Evolutionary conservation across 2,329 filamentous ascomycete species (phyloP), one percentile per base, ranked within the genome.

Genomic region (Periglandula ipomoeae): DNA sequence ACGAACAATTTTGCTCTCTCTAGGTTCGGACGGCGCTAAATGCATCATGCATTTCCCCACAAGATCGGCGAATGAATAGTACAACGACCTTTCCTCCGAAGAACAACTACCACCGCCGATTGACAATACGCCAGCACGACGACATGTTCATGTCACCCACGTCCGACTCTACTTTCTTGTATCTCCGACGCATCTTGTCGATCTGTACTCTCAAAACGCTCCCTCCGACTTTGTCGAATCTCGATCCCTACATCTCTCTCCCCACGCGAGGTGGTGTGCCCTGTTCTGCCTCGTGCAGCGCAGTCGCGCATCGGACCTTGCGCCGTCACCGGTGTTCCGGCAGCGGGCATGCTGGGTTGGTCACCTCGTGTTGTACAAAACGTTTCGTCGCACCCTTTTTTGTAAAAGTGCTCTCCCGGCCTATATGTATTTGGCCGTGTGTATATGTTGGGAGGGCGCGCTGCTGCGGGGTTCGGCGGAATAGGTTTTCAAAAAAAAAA

Each of bases 1-100:
- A 75, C 84, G 75, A 87, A 83, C 78, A 53, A 58, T 46, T 56
- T 78, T 78, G 75, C 72, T 75, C 81, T 86, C 81, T 88, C 76
- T 87, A 95, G 89, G 85, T 95, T 95, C 84, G 88, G 89, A 76
- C 87, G 89, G 74, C 88, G 89, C 86, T 95, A 89, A 82, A 62
- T 32, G 37, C 49, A 41, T 40, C 15, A 34, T n/a, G 42, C 35
- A 46, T 43, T 50, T 52, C 43, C 40, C 44, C 17, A 19, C 24
- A 43, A 19, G 13, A 13, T 43, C 41, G 53, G 57, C 54, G 48
- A 55, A 61, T 52, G 53, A 56, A 51, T 47, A 57, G 51, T 52
- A 23, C 30, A 32, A 47, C 38, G 42, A 34, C 17, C 24, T 13
- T 32, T 23, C 27, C 37, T 32, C 19, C 6, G 7, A 20, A 22